phyloP scores from a whole-genome alignment of 2,329 filamentous ascomycete species.

The Calonectria hawksworthii region DNA sequence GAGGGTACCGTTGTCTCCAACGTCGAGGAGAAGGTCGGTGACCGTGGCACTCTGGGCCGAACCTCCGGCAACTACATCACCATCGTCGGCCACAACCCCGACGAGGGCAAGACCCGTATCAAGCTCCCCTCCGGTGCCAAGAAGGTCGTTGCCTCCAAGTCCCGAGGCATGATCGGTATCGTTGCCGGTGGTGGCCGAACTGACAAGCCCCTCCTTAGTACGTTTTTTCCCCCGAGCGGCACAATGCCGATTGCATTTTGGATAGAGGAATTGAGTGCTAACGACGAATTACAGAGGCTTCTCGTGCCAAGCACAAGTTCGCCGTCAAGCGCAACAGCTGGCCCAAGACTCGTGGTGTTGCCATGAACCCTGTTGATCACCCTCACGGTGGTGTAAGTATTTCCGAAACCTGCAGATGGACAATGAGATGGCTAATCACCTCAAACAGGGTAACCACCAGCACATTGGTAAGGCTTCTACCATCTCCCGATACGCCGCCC shows the following conservation, averaged over 20 bases:
- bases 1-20: constrained; percentile 99
- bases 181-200: constrained; percentile 99
- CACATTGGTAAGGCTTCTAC: constrained; percentile 99
- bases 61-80: constrained; percentile 99
- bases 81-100: constrained; percentile 96
- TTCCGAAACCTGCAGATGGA: neutral
- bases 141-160: constrained; percentile 94
- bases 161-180: constrained; percentile 99
- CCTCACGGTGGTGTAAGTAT: constrained; percentile 88
- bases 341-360: constrained; percentile 99
- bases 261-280: constrained; percentile 52
- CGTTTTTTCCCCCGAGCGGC: constrained; percentile 51
- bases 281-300: constrained; percentile 80
- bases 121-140: constrained; percentile 99
- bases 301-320: constrained; percentile 99
- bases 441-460: constrained; percentile 93
- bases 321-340: constrained; percentile 99
- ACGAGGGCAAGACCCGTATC: constrained; percentile 99
- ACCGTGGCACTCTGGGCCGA: constrained; percentile 95
- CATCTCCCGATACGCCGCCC: constrained; percentile 96
- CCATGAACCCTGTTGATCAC: constrained; percentile 99
- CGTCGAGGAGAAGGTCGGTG: constrained; percentile 98
- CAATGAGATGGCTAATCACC: constrained; percentile 54
- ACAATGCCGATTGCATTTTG: neutral
- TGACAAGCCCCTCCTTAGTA: constrained; percentile 98